These are phyloP conservation scores for Trichophyton rubrum DNA, from an alignment of 2,329 filamentous ascomycete species.

Conservation along the genomic window DNA sequence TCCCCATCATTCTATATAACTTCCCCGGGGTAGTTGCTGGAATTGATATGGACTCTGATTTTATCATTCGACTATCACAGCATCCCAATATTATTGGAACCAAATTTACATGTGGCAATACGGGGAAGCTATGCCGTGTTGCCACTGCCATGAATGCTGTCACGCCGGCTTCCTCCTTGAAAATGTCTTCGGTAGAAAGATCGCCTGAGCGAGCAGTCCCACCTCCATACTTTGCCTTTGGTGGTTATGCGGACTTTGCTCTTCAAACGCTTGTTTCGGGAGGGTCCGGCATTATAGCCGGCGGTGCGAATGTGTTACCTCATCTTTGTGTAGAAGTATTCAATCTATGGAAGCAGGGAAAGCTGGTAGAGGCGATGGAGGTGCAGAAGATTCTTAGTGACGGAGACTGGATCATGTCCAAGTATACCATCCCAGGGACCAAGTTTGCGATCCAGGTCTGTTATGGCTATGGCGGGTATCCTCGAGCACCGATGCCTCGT, in stretches of 20 bases:
- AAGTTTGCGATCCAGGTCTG: slow-evolving; percentile 52
- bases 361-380: slow-evolving; percentile 46
- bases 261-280: slow-evolving; percentile 57
- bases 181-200: neutral
- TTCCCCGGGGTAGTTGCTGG: slow-evolving; percentile 78
- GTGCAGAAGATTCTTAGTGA: slow-evolving; percentile 53
- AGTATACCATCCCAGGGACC: slow-evolving; percentile 55
- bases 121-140: slow-evolving; percentile 74
- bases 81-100: slow-evolving; percentile 78
- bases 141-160: slow-evolving; percentile 3
- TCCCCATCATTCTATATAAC: slow-evolving; percentile 76
- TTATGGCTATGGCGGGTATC: slow-evolving; percentile 52
- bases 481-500: slow-evolving; percentile 39
- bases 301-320: slow-evolving; percentile 57
- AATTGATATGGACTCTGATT: slow-evolving; percentile 80
- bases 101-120: slow-evolving; percentile 87
- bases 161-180: neutral
- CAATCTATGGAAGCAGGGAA: slow-evolving; percentile 47
- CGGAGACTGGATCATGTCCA: slow-evolving; percentile 57
- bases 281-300: slow-evolving; percentile 58
- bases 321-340: slow-evolving; percentile 50
- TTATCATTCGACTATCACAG: slow-evolving; percentile 64
- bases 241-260: slow-evolving; percentile 61
- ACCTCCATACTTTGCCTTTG: slow-evolving; percentile 27
- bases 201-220: slow-evolving; percentile 21